Base-by-base conservation (phyloP, 2,329 filamentous ascomycete genomes). In the Orbilia javanica region DNA sequence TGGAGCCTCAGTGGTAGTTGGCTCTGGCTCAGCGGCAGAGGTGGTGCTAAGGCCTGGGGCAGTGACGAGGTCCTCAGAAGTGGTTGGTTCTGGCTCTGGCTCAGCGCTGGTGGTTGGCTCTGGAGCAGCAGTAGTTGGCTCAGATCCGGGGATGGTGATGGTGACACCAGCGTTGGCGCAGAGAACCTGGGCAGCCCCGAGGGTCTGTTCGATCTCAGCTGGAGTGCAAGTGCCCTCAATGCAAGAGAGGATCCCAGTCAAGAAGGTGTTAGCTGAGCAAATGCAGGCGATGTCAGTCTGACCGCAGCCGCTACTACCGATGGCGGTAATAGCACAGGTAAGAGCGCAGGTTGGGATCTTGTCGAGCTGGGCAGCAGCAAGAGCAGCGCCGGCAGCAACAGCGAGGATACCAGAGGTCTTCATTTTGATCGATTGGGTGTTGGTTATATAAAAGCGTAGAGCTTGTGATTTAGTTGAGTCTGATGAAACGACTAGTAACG, bases 371-470 rank as follows among this genome's bases (percentile, higher is more conserved):
- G 74, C 74, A 27, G 67, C 52, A 46, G 74, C 74, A 39, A 78
- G 52, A 63, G 67, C 60, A 42, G 74, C 74, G 62, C 74, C 67
- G 46, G 74, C 62, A 64, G 55, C 74, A 53, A 64, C 67, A 60
- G 67, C 39, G 63, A 78, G 27, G 44, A 78, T 66, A 48, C 50
- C 34, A 64, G 74, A 78, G 74, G 67, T 53, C 74, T 78, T 78
- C 74, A 78, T 78, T 78, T 72, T 78, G 74, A 72, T 64, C 42
- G 52, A 52, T 66, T 77, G 34, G 18, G 42, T 70, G 71, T 62
- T 31, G 20, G 42, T 34, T 57, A n/a, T 64, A 57, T 74, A 31
- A 48, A 76, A 70, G 46, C 57, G 72, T 44, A 29, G 60, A 66
- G 62, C 42, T 77, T 60, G 48, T 67, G 36, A 39, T 44, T 42